Evolutionary conservation across 768 basidiomycete species (phyloP).

Genomic region (Leccinum fibrillosum): DNA sequence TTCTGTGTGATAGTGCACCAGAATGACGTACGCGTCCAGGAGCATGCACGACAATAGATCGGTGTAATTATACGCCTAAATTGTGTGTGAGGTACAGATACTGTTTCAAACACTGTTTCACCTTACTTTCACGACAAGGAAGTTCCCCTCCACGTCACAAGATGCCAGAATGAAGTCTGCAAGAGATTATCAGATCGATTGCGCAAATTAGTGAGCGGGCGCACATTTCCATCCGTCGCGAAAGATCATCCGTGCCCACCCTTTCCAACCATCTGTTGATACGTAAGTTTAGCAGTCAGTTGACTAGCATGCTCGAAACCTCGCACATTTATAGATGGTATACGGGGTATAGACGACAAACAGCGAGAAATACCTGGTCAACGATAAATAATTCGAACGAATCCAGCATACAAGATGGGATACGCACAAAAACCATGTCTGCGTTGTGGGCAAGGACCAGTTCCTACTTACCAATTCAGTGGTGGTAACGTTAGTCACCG

Average conservation of each 20-base stretch:
- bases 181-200: slow-evolving; percentile 3
- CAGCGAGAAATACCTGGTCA: slow-evolving; percentile 69
- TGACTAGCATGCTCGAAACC: neutral
- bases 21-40: slow-evolving; percentile 67
- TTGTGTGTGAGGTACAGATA: neutral
- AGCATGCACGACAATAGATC: slow-evolving; percentile 88
- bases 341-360: slow-evolving; percentile 81
- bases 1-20: neutral
- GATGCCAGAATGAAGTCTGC: slow-evolving; percentile 74
- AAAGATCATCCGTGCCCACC: slow-evolving; percentile 72
- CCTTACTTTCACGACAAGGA: slow-evolving; percentile 71
- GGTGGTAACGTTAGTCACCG: slow-evolving; percentile 84
- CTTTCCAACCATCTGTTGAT: slow-evolving; percentile 69
- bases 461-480: slow-evolving; percentile 67
- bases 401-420: neutral
- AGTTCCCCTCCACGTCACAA: slow-evolving; percentile 88
- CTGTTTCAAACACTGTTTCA: neutral
- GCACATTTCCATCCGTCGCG: slow-evolving; percentile 87
- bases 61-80: slow-evolving; percentile 79
- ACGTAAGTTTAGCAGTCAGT: neutral
- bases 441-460: slow-evolving; percentile 77
- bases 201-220: slow-evolving; percentile 17
- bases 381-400: neutral
- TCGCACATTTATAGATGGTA: slow-evolving; percentile 82
- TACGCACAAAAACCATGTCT: slow-evolving; percentile 78